phyloP scores from a whole-genome alignment of 768 basidiomycete species.

The Nidula microcarpa region DNA sequence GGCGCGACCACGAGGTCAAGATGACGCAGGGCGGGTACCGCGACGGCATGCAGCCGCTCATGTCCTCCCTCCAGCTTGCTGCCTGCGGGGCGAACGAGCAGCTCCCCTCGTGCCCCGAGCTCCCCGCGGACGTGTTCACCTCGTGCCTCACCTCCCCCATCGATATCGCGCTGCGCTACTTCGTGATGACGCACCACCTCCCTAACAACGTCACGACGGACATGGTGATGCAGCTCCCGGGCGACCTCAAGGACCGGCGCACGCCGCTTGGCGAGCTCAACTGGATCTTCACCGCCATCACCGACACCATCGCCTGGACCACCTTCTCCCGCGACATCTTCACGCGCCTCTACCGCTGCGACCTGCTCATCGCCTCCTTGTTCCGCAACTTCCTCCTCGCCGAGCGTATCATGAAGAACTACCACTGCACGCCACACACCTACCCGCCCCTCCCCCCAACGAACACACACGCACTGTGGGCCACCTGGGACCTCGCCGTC shows the following conservation, averaged over 20 bases:
- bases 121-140: slow-evolving; percentile 97
- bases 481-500: slow-evolving; percentile 96
- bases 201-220: slow-evolving; percentile 79
- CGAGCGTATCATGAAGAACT: slow-evolving; percentile 96
- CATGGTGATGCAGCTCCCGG: slow-evolving; percentile 93
- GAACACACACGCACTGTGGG: slow-evolving; percentile 97
- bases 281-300: slow-evolving; percentile 99
- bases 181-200: slow-evolving; percentile 86
- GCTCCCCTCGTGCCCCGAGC: slow-evolving; percentile 91
- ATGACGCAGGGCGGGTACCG: slow-evolving; percentile 55
- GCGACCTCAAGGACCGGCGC: slow-evolving; percentile 93
- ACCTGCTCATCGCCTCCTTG: slow-evolving; percentile 91
- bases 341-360: slow-evolving; percentile 90
- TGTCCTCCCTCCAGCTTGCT: slow-evolving; percentile 90
- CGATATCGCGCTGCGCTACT: slow-evolving; percentile 93
- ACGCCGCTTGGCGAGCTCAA: slow-evolving; percentile 98
- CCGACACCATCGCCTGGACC: slow-evolving; percentile 99
- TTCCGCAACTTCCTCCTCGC: slow-evolving; percentile 98
- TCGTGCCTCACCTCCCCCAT: slow-evolving; percentile 98
- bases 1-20: slow-evolving; percentile 66
- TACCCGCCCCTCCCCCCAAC: slow-evolving; percentile 89
- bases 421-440: slow-evolving; percentile 95
- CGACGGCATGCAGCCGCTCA: slow-evolving; percentile 66
- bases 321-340: slow-evolving; percentile 93
- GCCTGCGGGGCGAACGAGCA: slow-evolving; percentile 91